Conservation (phyloP, 1,139 yeast genomes). For the Yamadazyma aaseri region DNA sequence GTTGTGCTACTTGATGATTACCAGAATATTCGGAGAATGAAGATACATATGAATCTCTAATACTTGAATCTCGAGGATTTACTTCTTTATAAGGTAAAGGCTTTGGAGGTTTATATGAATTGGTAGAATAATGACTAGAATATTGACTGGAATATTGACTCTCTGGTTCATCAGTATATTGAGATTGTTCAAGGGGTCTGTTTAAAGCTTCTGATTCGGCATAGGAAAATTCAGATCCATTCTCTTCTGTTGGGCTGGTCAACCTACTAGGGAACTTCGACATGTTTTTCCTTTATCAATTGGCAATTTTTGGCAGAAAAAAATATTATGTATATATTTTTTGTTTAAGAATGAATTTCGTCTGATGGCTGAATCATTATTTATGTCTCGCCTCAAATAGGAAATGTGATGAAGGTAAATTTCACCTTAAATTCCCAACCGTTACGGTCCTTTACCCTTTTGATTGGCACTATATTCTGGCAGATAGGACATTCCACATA, state of each 20-base stretch:
- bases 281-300: neutral
- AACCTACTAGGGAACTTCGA: conserved; percentile 1
- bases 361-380: conserved; percentile 1
- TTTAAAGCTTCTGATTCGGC: conserved; percentile 9
- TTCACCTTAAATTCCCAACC: too few relatives aligned
- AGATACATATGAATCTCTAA: conserved; percentile 27
- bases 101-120: conserved; percentile 4
- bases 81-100: neutral
- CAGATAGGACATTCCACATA: too few relatives aligned
- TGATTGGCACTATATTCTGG: too few relatives aligned
- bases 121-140: conserved; percentile 1
- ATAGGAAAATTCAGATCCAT: conserved; percentile 11
- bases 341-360: neutral
- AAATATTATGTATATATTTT: too few relatives aligned
- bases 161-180: conserved; percentile 8
- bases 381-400: conserved; percentile 11
- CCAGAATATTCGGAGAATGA: conserved; percentile 32
- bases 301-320: neutral
- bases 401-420: conserved; percentile 11
- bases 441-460: too few relatives aligned
- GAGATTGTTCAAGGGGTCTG: conserved; percentile 5
- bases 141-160: conserved; percentile 6
- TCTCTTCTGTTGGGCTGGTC: conserved; percentile 1
- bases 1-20: conserved; percentile 20
- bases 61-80: neutral